phyloP scores from a whole-genome alignment of 2,329 filamentous ascomycete genomes.

The Cadophora sp. region DNA sequence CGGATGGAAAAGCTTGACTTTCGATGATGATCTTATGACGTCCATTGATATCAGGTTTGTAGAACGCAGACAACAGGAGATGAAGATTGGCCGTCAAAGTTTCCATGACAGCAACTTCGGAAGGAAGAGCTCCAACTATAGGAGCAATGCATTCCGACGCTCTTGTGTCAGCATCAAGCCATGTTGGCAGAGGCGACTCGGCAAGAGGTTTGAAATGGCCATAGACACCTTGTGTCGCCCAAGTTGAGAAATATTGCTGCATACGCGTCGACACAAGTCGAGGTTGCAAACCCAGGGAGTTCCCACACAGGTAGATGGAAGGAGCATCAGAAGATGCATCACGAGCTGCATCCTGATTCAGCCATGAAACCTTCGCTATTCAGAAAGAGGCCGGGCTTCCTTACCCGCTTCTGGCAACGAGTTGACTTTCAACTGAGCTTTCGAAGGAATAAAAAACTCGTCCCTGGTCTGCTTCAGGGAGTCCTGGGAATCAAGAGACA shows the following conservation, averaged over 20 bases:
- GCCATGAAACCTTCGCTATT: constrained; percentile 11
- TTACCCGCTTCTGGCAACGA: constrained; percentile 39
- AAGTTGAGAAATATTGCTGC: constrained; percentile 72
- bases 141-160: constrained; percentile 71
- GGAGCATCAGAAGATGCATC: constrained; percentile 40
- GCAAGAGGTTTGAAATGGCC: constrained; percentile 75
- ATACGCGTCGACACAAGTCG: constrained; percentile 68
- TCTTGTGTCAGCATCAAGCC: constrained; percentile 74
- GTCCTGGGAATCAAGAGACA: constrained; percentile 64
- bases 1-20: constrained; percentile 81
- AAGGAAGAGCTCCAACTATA: constrained; percentile 71
- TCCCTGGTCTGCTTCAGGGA: constrained; percentile 65
- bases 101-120: constrained; percentile 81
- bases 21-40: constrained; percentile 79
- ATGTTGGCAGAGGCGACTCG: constrained; percentile 66
- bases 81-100: constrained; percentile 81
- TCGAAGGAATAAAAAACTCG: constrained; percentile 81
- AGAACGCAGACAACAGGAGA: constrained; percentile 80
- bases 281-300: constrained; percentile 80
- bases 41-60: constrained; percentile 64
- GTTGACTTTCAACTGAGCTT: constrained; percentile 67
- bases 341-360: constrained; percentile 29
- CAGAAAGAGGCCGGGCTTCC: constrained; percentile 20
- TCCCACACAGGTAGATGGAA: constrained; percentile 77
- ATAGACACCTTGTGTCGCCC: constrained; percentile 78